Percentiles rank a stretch among this genome's conserved stretches.
These are phyloP conservation scores for Dysphania ambrosioides DNA, from an alignment of 148 eudicot species.

Conservation along the genomic window DNA sequence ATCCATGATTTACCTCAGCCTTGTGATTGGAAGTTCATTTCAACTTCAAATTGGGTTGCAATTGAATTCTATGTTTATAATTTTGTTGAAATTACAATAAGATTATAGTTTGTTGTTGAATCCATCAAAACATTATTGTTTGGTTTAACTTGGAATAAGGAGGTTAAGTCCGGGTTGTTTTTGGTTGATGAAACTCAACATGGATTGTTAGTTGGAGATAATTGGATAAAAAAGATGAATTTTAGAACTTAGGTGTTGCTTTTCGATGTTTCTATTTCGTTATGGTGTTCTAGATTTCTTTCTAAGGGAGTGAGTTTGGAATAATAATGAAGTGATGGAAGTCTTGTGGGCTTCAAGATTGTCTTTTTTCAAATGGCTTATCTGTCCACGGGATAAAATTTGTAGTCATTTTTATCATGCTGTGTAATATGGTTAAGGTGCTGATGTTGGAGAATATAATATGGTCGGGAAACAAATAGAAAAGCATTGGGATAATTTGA, in stretches of 20 bases:
- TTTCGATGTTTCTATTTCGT: too few species aligned
- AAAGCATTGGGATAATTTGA: too few species aligned
- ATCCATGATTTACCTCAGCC: too few species aligned
- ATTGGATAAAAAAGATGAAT: not conserved
- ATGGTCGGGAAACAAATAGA: not conserved
- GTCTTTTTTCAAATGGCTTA: not conserved
- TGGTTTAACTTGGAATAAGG: not conserved
- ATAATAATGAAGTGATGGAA: too few species aligned
- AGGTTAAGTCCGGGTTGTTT: not conserved
- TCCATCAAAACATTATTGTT: too few species aligned
- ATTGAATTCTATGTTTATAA: too few species aligned
- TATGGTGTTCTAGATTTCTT: not conserved
- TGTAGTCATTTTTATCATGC: not conserved
- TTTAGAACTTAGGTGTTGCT: not conserved
- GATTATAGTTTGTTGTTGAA: too few species aligned
- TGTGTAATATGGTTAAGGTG: not conserved
- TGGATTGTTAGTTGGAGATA: not conserved
- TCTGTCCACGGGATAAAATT: not conserved
- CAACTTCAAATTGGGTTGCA: too few species aligned
- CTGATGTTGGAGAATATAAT: not conserved
- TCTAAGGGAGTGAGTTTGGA: not conserved
- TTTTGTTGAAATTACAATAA: too few species aligned
- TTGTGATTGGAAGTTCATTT: too few species aligned
- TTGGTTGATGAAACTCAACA: not conserved
- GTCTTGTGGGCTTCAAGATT: too few species aligned